Base-by-base conservation (phyloP, 495 filamentous ascomycete species). In the Xylona heveae region DNA sequence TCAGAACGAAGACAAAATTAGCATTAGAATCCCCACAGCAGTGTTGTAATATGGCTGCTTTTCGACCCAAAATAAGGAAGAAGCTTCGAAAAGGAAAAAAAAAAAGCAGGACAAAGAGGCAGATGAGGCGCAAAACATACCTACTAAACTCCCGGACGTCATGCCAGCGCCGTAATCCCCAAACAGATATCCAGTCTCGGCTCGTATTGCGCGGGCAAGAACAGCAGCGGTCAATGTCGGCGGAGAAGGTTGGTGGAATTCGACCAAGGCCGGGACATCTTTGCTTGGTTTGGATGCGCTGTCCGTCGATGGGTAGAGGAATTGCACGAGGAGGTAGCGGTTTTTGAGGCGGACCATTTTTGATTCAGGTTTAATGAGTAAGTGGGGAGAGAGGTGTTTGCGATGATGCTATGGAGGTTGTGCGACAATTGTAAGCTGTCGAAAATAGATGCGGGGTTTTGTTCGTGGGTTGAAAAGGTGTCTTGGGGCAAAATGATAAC, bases 271-370 rank as follows among this genome's bases (percentile, higher is more conserved):
- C 1, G 70, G 59, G 9, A 71, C 42, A 18, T 53, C 40, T 15
- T 38, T 21, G 23, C 51, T 49, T 34, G 34, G 42, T 6, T 35
- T 19, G 34, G 30, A 6, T 35, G 18, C 24, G 34, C 22, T 0
- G 39, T 32, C 0, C 41, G 35, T 7, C 48, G 51, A 19, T 4
- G 84, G 79, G 51, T 94, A 94, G 36, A 94, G 66, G 44, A 94
- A 82, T 49, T 83, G 73, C 32, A 94, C 64, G 19, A 95, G 68
- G 24, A 97, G 71, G 48, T 97, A 97, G 37, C 88, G 77, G 51
- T 88, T 68, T 58, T 97, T 97, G 40, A 93, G 58, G 45, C 88
- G 81, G 38, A 95, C 88, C 88, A 97, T 97, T n/a, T 26, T 52
- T 30, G 34, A 15, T n/a, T n/a, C n/a, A n/a, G n/a, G n/a, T n/a